Conservation (phyloP, 108 stramenopile genomes). For the Parietichytrium sp. region DNA sequence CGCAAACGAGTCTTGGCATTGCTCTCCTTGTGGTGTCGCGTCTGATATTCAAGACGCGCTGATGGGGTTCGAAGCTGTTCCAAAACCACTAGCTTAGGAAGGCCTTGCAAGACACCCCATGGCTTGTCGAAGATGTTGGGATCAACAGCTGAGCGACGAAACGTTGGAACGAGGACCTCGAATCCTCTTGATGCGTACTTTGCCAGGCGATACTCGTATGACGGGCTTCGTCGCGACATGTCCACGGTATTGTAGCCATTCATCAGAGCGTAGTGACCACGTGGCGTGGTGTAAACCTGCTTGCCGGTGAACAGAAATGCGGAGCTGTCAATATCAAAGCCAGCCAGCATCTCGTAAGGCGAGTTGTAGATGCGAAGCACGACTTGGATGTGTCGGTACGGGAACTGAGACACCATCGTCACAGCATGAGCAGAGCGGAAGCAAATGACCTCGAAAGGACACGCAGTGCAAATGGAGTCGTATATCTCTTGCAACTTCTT, state of each 20-base stretch:
- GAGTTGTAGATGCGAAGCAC: slow-evolving; percentile 57
- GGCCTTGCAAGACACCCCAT: slow-evolving; percentile 35
- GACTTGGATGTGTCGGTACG: slow-evolving; percentile 58
- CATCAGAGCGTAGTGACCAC: slow-evolving; percentile 54
- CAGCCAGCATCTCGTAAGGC: slow-evolving; percentile 55
- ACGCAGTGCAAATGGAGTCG: slow-evolving; percentile 54
- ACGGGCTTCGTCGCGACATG: slow-evolving; percentile 52
- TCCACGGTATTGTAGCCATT: slow-evolving; percentile 56
- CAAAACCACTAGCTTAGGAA: slow-evolving; percentile 48
- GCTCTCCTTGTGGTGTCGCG: slow-evolving; percentile 42
- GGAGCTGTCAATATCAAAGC: slow-evolving; percentile 60
- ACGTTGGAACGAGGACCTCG: slow-evolving; percentile 36
- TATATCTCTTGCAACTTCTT: slow-evolving; percentile 52
- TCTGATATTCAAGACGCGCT: slow-evolving; percentile 44
- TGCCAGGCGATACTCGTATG: slow-evolving; percentile 62
- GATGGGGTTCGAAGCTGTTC: slow-evolving; percentile 44
- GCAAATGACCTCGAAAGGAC: slow-evolving; percentile 47
- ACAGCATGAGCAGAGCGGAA: slow-evolving; percentile 51
- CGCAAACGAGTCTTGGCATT: slow-evolving; percentile 30
- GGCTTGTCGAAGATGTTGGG: slow-evolving; percentile 51
- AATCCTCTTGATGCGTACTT: slow-evolving; percentile 60
- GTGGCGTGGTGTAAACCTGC: slow-evolving; percentile 52
- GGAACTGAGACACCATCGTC: slow-evolving; percentile 57
- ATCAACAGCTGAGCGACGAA: slow-evolving; percentile 10
- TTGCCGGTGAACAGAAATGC: slow-evolving; percentile 51